Conservation (phyloP, 495 filamentous ascomycete genomes). For the Durotheca rogersii region DNA sequence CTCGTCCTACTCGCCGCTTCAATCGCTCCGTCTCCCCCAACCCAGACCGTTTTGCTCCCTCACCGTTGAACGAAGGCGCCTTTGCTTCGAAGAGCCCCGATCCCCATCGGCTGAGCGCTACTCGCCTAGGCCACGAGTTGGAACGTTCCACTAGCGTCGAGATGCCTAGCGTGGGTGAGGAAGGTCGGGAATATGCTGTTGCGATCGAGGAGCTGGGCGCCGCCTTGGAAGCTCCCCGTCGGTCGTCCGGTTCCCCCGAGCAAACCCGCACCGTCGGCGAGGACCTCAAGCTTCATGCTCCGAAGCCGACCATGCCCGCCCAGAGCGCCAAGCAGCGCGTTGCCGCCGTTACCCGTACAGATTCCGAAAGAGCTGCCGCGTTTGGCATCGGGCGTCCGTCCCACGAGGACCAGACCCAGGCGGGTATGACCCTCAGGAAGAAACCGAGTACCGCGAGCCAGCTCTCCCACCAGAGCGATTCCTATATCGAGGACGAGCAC, state of each 20-base stretch:
- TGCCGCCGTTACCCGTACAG: conserved; percentile 80
- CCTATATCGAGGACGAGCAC: conserved; percentile 64
- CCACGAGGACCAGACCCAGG: conserved; percentile 45
- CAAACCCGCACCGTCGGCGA: conserved; percentile 77
- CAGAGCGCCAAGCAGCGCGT: conserved; percentile 78
- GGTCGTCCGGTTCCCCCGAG: conserved; percentile 48
- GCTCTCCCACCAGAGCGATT: conserved; percentile 47
- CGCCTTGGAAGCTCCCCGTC: conserved; percentile 32
- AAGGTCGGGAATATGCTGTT: conserved; percentile 83
- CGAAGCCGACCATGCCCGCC: conserved; percentile 79
- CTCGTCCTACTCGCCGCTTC: conserved; percentile 64
- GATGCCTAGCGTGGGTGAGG: conserved; percentile 82
- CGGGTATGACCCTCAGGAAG: conserved; percentile 55
- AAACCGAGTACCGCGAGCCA: conserved; percentile 61
- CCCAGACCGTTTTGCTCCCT: conserved; percentile 76
- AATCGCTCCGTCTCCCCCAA: conserved; percentile 80
- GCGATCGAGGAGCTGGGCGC: conserved; percentile 49
- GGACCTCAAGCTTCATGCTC: conserved; percentile 84
- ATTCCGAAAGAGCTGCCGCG: conserved; percentile 78
- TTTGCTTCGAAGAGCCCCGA: conserved; percentile 36
- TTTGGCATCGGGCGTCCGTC: conserved; percentile 73
- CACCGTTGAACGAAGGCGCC: conserved; percentile 72
- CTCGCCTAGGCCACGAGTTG: conserved; percentile 44
- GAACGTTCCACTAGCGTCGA: conserved; percentile 75
- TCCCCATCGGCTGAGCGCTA: conserved; percentile 43